These are phyloP conservation scores for Smithsoniella earleae DNA, from an alignment of 163 green algal genomes.

Conservation along the genomic window DNA sequence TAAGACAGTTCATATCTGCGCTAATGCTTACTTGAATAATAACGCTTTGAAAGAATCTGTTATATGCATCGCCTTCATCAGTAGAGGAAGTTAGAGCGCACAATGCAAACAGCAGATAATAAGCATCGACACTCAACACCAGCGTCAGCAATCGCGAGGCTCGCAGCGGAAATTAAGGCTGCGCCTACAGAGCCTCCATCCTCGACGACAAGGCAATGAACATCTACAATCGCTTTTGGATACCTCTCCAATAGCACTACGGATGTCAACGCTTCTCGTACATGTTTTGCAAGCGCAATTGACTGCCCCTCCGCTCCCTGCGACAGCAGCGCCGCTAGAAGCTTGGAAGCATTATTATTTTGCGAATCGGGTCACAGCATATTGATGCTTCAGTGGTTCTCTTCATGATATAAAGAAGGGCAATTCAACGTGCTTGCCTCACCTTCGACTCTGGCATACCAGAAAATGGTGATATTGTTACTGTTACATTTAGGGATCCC, in stretches of 20 bases:
- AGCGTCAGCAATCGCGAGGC: neutral
- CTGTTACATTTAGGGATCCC: neutral
- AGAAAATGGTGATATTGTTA: neutral
- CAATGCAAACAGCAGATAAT: neutral
- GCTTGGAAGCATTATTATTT: too few relatives aligned
- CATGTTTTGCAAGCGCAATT: too few relatives aligned
- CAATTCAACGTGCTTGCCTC: too few relatives aligned
- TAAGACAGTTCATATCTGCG: too few relatives aligned
- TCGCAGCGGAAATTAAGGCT: neutral
- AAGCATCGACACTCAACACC: neutral
- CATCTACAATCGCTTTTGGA: slow-evolving; percentile 1
- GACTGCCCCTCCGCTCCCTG: too few relatives aligned
- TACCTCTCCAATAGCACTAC: slow-evolving; percentile 4
- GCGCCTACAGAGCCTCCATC: neutral
- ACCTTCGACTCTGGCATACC: neutral
- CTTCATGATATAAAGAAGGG: too few relatives aligned
- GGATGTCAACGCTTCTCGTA: neutral
- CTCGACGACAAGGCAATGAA: slow-evolving; percentile 6
- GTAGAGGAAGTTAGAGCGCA: neutral
- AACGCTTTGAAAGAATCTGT: neutral
- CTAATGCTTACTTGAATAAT: too few relatives aligned
- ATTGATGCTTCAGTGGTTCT: too few relatives aligned
- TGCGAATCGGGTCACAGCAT: too few relatives aligned
- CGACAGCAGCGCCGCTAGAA: too few relatives aligned
- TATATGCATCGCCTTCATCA: neutral